Percentiles rank a stretch among this genome's conserved stretches.
Evolutionary conservation across 164 flowering plant species (phyloP).

Genomic region (Umbilicus rupestris): DNA sequence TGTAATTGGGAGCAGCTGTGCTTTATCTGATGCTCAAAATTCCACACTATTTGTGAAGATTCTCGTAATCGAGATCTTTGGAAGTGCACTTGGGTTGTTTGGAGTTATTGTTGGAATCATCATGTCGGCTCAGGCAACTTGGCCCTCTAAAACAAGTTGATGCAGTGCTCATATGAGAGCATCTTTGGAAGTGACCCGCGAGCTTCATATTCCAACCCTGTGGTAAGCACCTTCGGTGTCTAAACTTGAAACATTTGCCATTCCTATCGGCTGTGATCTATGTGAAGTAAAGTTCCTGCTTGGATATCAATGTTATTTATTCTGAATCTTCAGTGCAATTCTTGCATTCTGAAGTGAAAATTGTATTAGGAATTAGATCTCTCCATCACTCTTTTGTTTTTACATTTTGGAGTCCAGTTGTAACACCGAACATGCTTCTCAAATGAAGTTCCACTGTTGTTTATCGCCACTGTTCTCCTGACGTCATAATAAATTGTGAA

Average conservation of each 20-base stretch:
- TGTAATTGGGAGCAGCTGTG: conserved; percentile 97
- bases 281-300: background rate
- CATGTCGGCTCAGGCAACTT: conserved; percentile 94
- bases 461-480: background rate
- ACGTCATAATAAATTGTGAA: background rate
- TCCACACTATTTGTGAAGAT: conserved; percentile 94
- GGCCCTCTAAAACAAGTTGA: conserved; percentile 41
- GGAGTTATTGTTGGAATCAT: conserved; percentile 98
- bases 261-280: no score
- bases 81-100: conserved; percentile 92
- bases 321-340: background rate
- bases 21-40: conserved; percentile 96
- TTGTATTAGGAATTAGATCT: background rate
- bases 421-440: background rate
- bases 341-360: background rate
- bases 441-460: background rate
- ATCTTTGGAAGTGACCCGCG: no score
- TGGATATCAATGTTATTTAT: background rate
- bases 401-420: background rate
- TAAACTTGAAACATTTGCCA: background rate
- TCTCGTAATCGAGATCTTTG: conserved; percentile 91
- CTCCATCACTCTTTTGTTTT: background rate
- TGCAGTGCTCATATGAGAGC: background rate
- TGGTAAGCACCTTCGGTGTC: background rate
- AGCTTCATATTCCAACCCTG: background rate